Percentiles rank a stretch among this genome's conserved stretches.
Evolutionary conservation across 2,329 filamentous ascomycete species (phyloP).

Genomic region (Raffaelea deltoideospora): DNA sequence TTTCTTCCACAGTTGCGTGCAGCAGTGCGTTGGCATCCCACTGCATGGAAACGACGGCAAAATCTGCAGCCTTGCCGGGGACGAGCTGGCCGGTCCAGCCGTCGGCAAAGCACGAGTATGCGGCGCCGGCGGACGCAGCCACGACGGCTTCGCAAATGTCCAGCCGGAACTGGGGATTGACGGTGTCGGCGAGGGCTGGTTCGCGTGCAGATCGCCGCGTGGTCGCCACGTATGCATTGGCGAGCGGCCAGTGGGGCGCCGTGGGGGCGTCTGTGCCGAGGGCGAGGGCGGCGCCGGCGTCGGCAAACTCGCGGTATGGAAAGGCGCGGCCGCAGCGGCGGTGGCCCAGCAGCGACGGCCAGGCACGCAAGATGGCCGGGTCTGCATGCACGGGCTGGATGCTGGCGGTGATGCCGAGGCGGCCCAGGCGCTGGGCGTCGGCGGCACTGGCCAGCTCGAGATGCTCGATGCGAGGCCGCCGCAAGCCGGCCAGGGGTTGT

Average conservation of each 20-base stretch:
- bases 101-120: conserved; percentile 44
- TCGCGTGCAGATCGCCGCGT: conserved; percentile 40
- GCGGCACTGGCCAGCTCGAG: conserved; percentile 40
- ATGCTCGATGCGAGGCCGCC: conserved; percentile 49
- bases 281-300: conserved; percentile 36
- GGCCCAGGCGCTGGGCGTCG: conserved; percentile 41
- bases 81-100: conserved; percentile 34
- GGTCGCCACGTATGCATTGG: conserved; percentile 43
- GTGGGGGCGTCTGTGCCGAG: conserved; percentile 46
- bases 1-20: conserved; percentile 29
- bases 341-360: conserved; percentile 40
- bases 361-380: conserved; percentile 45
- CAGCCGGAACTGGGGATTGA: conserved; percentile 38
- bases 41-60: conserved; percentile 36
- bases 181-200: conserved; percentile 20
- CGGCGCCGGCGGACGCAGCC: conserved; percentile 38
- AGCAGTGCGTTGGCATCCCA: conserved; percentile 31
- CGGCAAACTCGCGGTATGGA: conserved; percentile 45
- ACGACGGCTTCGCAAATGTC: conserved; percentile 36
- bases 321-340: conserved; percentile 42
- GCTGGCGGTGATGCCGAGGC: conserved; percentile 43
- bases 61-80: conserved; percentile 39
- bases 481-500: conserved; percentile 12
- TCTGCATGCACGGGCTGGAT: conserved; percentile 44
- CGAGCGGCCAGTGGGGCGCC: conserved; percentile 36